Conservation (phyloP, 352 stramenopile species). For the Globisporangium recalcitrans region DNA sequence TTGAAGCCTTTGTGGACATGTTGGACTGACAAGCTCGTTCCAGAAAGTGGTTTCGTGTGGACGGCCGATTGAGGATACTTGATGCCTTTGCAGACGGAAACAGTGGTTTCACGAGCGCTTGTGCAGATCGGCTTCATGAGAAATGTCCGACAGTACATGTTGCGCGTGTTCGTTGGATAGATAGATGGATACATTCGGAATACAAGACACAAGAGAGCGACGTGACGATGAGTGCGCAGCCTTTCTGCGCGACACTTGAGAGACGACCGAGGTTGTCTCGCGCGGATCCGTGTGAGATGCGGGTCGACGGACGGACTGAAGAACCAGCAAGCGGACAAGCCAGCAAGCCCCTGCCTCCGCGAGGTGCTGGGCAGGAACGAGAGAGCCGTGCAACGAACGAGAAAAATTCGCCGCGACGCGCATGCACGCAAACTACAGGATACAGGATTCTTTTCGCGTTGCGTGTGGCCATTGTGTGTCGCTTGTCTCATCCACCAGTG, state of each 20-base stretch:
- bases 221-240: background rate
- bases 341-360: no score
- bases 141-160: background rate
- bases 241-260: conserved; percentile 1
- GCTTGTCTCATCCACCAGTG: conserved; percentile 2
- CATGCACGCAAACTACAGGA: background rate
- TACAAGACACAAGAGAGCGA: background rate
- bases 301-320: background rate
- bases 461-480: background rate
- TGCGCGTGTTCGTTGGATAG: background rate
- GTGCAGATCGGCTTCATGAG: no score
- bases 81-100: background rate
- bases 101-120: background rate
- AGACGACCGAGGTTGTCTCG: background rate
- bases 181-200: background rate
- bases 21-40: background rate
- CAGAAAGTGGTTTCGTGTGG: background rate
- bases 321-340: no score
- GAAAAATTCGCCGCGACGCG: background rate
- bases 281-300: background rate
- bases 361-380: no score
- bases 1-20: background rate
- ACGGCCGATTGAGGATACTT: background rate
- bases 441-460: background rate
- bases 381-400: background rate